phyloP scores from a whole-genome alignment of 129 eudicot genomes.

The Escallonia rubra region DNA sequence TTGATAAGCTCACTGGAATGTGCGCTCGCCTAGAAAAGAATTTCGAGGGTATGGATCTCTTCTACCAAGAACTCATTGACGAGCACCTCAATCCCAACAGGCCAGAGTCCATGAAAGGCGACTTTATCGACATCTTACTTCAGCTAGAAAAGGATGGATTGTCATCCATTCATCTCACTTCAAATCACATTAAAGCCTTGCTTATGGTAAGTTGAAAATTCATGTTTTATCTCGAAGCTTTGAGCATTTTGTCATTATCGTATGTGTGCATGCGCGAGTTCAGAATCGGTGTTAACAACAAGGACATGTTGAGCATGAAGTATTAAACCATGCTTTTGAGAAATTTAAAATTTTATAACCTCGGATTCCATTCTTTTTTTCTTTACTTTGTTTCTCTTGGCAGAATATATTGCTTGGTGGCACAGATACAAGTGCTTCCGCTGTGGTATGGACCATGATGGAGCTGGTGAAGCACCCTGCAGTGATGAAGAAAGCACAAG shows the following conservation, averaged over 20 bases:
- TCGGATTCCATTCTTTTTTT: too few species aligned
- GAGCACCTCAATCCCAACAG: background rate
- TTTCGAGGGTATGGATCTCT: conserved; percentile 2
- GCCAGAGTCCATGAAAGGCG: background rate
- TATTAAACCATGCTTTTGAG: too few species aligned
- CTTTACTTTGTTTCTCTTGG: background rate
- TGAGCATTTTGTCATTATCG: too few species aligned
- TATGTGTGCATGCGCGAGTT: too few species aligned
- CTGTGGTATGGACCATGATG: conserved; percentile 6
- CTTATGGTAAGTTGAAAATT: too few species aligned
- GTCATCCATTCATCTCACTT: too few species aligned
- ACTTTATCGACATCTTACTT: background rate
- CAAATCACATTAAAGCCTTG: too few species aligned
- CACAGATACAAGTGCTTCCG: conserved; percentile 8
- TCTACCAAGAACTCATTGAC: background rate
- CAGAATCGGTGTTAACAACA: too few species aligned
- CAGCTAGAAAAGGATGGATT: too few species aligned
- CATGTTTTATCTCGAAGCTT: too few species aligned
- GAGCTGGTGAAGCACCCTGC: background rate
- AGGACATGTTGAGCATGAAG: too few species aligned
- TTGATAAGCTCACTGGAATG: conserved; percentile 17
- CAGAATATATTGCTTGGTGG: conserved; percentile 5
- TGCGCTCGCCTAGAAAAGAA: conserved; percentile 7
- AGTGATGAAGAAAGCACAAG: background rate
- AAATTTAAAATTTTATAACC: too few species aligned